Percentiles rank a stretch among this genome's conserved stretches.
Evolutionary conservation across 768 basidiomycete genomes (phyloP).

Genomic region (Daedaleopsis sinensis): DNA sequence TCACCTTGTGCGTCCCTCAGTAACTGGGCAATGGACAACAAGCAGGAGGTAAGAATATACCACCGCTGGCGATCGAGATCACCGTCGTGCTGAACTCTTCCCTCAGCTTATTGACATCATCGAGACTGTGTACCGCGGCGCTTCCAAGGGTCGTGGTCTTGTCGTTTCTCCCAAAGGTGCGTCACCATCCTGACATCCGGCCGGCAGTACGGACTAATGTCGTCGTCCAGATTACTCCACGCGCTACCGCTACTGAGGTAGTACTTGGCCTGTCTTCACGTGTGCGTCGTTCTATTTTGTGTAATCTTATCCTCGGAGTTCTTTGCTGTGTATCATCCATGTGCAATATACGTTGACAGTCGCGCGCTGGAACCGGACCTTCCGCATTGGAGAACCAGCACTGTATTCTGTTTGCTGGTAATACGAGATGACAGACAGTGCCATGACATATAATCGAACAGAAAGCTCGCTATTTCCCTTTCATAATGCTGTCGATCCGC

Average conservation of each 20-base stretch:
- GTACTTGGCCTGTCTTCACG: neutral
- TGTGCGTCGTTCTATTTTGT: slow-evolving; percentile 10
- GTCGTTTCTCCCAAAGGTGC: slow-evolving; percentile 95
- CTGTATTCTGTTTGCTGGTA: neutral
- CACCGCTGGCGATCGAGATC: neutral
- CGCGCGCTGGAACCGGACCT: neutral
- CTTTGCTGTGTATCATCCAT: neutral
- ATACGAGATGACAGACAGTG: neutral
- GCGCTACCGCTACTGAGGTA: slow-evolving; percentile 67
- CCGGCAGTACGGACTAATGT: neutral
- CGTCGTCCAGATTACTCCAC: slow-evolving; percentile 71
- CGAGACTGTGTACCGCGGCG: slow-evolving; percentile 97
- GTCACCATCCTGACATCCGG: slow-evolving; percentile 24
- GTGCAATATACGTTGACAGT: neutral
- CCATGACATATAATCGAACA: neutral
- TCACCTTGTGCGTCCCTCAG: slow-evolving; percentile 42
- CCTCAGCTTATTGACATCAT: slow-evolving; percentile 92
- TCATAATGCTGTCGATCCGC: slow-evolving; percentile 82
- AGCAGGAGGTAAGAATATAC: slow-evolving; percentile 79
- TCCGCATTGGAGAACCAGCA: neutral
- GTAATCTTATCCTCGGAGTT: slow-evolving; percentile 9
- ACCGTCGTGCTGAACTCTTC: too few relatives aligned
- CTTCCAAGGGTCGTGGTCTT: slow-evolving; percentile 96
- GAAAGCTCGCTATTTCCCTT: slow-evolving; percentile 48
- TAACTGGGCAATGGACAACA: slow-evolving; percentile 99